Conservation (phyloP, 2,329 filamentous ascomycete genomes). For the Fusarium nygamai region DNA sequence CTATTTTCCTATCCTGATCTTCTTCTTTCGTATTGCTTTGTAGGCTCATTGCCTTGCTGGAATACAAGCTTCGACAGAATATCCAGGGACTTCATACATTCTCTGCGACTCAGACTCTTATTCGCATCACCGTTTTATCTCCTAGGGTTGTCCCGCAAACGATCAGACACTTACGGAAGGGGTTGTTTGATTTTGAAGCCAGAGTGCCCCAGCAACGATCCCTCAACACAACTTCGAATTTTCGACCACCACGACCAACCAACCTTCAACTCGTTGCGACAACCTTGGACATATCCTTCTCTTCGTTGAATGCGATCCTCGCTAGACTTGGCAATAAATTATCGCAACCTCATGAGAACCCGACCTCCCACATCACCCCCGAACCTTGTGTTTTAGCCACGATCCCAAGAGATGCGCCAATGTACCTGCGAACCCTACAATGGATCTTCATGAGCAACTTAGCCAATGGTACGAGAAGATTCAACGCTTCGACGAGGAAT, state of each 20-base stretch:
- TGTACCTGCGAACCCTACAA: slow-evolving; percentile 38
- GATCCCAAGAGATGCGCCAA: slow-evolving; percentile 35
- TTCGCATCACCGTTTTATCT: slow-evolving; percentile 1
- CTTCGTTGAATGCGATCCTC: neutral
- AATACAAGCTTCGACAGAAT: slow-evolving; percentile 2
- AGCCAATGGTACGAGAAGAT: slow-evolving; percentile 56
- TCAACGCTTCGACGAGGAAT: slow-evolving; percentile 55
- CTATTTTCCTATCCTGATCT: slow-evolving; percentile 30
- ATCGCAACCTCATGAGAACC: slow-evolving; percentile 8
- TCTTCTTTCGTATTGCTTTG: slow-evolving; percentile 12
- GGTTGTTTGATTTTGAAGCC: slow-evolving; percentile 12
- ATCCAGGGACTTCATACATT: neutral
- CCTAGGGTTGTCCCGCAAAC: neutral
- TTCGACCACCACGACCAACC: neutral
- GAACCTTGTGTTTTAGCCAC: slow-evolving; percentile 6
- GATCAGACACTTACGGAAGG: slow-evolving; percentile 7
- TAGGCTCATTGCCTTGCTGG: slow-evolving; percentile 24
- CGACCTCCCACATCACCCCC: neutral
- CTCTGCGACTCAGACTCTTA: neutral
- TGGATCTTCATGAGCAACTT: slow-evolving; percentile 56
- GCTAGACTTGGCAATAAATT: neutral
- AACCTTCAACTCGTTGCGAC: neutral
- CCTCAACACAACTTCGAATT: slow-evolving; percentile 9
- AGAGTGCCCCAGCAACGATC: slow-evolving; percentile 31
- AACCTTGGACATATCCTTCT: neutral